Base-by-base conservation (phyloP, 2,329 filamentous ascomycete species). In the Fusarium lyarnte region DNA sequence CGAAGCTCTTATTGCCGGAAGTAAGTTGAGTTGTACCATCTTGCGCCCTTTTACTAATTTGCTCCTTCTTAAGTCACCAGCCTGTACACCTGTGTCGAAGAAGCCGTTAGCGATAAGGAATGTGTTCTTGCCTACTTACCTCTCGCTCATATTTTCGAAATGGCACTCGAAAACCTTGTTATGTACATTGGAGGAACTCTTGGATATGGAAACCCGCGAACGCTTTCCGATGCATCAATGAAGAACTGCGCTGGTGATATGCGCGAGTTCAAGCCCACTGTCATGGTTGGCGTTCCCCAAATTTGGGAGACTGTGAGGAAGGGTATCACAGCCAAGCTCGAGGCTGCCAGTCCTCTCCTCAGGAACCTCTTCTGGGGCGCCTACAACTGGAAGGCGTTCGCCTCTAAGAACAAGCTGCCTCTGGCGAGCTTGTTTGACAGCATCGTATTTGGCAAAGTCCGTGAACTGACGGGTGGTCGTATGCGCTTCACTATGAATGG, bases 291-390 rank as follows among this genome's bases (percentile, higher is more conserved):
- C 81, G 96, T 99, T 6, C 96, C 96, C 4, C 95, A 97, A 65
- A 92, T 99, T 36, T 99, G 95, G 95, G 96, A 99, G 84, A 95
- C 94, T 3, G 92, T 99, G 78, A 95, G 94, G 86, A 99, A 99
- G 87, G 96, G 96, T 60, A 93, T 99, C 77, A 86, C 95, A 72
- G 84, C 86, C 77, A 94, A 94, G 82, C 91, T 98, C 67, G 92
- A 93, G 79, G 85, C 88, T 64, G 88, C 92, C 69, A 91, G 91
- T 77, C 82, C 87, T n/a, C 64, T 98, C 45, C 87, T 92, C 65
- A 91, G 87, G 82, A 91, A 91, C 77, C 83, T 98, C 70, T 99
- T 99, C 87, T 91, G 89, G 89, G 85, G 85, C 39, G 89, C 90
- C 27, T 86, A 88, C 75, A 84, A 83, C 76, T 84, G 87, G 66